Evolutionary conservation across 768 basidiomycete genomes (phyloP), one percentile per base, ranked within the genome.

Genomic region (Sutorius australiensis): DNA sequence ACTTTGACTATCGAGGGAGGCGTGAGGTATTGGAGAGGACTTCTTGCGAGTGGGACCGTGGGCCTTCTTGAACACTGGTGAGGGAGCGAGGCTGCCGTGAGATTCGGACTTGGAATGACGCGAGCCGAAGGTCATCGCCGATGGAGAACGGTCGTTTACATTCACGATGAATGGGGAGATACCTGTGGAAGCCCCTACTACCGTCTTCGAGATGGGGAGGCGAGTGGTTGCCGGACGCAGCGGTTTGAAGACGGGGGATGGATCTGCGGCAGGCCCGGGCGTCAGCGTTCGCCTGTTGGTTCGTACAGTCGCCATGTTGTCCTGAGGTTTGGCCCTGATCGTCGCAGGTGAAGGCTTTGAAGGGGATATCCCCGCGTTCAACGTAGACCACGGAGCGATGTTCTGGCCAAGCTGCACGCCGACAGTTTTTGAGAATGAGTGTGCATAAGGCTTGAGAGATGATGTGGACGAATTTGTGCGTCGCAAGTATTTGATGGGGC

Each of bases 361-460:
- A 11, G 75, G 75, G 1, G 77, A 75, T 3, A 74, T 69, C 6
- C 57, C 36, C 6, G 61, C 71, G 36, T 76, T 71, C 6, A 84
- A 66, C 7, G 73, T 72, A 0, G 79, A 71, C 84, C 84, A 87
- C 0, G 86, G 84, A 1, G 79, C 77, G 45, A 88, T 88, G 51
- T 78, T 82, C 62, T 80, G 77, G 0, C 80, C 81, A 8, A 83
- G 68, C 1, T 62, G 63, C 34, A 56, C 51, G 11, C 65, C 47
- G 0, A 62, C 30, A 11, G 51, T 54, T 57, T 56, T 62, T 9
- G 59, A 60, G n/a, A 56, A 61, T 7, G 67, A 64, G 45, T 73
- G 74, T 0, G 72, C 72, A 53, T 83, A 84, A 1, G 82, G 79
- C 3, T 79, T 65, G 19, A 84, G 71, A 1, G 81, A 82, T 6